Percentiles rank a stretch among this genome's conserved stretches.
Evolutionary conservation across 805 yeast species (phyloP).

Genomic region (Ogataea methanolica): DNA sequence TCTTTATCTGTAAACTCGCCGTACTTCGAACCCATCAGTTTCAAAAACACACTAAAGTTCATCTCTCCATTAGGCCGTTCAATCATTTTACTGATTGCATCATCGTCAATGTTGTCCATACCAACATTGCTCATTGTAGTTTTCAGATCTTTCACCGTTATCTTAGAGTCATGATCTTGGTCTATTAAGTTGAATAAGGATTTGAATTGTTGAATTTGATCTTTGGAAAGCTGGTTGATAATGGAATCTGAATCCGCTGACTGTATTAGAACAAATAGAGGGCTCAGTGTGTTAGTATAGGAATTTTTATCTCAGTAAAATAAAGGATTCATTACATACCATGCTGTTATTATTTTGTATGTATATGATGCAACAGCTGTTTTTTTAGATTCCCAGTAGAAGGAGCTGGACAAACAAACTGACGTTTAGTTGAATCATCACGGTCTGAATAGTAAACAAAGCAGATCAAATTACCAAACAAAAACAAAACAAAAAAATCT

Average conservation of each 20-base stretch:
- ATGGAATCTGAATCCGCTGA: background rate
- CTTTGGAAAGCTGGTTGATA: conserved; percentile 42
- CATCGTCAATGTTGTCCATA: conserved; percentile 34
- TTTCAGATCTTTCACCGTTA: conserved; percentile 51
- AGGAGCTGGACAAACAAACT: no score
- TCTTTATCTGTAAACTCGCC: conserved; percentile 43
- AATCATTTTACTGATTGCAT: conserved; percentile 50
- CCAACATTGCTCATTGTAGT: conserved; percentile 52
- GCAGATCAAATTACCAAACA: no score
- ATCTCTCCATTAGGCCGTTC: conserved; percentile 29
- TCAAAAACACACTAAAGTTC: conserved; percentile 62
- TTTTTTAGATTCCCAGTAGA: no score
- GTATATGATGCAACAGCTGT: no score
- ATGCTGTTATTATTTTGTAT: no score
- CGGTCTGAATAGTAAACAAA: no score
- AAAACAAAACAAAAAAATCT: no score
- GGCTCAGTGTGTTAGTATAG: no score
- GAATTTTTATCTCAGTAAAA: no score
- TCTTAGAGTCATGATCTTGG: conserved; percentile 70
- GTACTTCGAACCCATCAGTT: conserved; percentile 54
- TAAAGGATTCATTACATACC: no score
- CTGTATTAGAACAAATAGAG: no score
- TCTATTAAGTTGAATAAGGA: conserved; percentile 79
- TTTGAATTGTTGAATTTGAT: conserved; percentile 60
- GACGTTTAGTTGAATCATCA: no score